Percentiles rank a stretch among this genome's conserved stretches.
Evolutionary conservation across 805 yeast genomes (phyloP).

Genomic region (Kluyveromyces starmeri): DNA sequence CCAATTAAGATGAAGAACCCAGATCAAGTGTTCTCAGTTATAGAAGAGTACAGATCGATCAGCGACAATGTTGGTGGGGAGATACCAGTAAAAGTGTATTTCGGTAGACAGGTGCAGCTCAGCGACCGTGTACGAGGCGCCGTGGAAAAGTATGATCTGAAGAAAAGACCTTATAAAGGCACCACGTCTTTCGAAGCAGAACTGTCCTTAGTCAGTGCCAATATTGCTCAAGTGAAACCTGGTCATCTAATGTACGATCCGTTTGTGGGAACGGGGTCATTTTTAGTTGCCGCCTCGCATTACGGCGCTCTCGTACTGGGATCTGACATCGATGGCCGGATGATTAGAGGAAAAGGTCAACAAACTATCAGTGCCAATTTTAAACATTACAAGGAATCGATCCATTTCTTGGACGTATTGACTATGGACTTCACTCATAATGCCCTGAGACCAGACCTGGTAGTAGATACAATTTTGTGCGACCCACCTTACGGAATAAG

Average conservation of each 20-base stretch:
- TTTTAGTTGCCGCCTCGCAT: conserved; percentile 77
- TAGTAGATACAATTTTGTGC: conserved; percentile 75
- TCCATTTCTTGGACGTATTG: conserved; percentile 59
- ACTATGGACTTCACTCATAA: conserved; percentile 95
- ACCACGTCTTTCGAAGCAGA: conserved; percentile 97
- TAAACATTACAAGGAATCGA: conserved; percentile 54
- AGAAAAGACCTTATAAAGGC: conserved; percentile 79
- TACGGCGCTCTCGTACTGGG: conserved; percentile 78
- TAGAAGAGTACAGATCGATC: conserved; percentile 62
- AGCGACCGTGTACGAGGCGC: conserved; percentile 56
- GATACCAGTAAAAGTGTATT: conserved; percentile 50
- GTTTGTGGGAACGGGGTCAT: conserved; percentile 94
- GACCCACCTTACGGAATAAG: conserved; percentile 98
- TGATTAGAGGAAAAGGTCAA: conserved; percentile 57
- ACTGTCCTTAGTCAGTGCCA: conserved; percentile 76
- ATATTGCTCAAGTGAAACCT: conserved; percentile 63
- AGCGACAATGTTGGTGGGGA: conserved; percentile 35
- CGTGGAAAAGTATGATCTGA: conserved; percentile 72
- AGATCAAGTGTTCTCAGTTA: conserved; percentile 55
- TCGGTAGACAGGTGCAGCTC: conserved; percentile 62
- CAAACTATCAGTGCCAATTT: conserved; percentile 52
- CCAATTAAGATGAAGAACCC: conserved; percentile 72
- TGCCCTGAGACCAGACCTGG: conserved; percentile 55
- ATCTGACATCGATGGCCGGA: conserved; percentile 82
- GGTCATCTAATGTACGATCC: conserved; percentile 82